A percentile compares a stretch with the other conserved stretches of the same genome.
These are phyloP conservation scores for Sarocladiaceae sp. DNA, from an alignment of 2,329 filamentous ascomycete species.

Conservation along the genomic window DNA sequence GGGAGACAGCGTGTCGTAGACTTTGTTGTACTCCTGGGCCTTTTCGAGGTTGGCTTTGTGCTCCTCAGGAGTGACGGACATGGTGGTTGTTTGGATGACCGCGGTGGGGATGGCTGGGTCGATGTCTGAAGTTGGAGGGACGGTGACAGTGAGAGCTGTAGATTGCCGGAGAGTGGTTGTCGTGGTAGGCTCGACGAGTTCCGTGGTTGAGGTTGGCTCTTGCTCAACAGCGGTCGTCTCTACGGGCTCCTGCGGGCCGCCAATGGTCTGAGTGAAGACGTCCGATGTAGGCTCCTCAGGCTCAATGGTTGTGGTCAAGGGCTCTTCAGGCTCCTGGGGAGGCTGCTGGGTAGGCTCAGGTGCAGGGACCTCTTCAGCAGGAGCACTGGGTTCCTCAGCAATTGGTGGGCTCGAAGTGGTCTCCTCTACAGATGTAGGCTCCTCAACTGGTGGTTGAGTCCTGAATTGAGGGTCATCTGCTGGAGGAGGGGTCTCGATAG, in stretches of 20 bases:
- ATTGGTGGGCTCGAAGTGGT: background rate
- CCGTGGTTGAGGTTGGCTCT: background rate
- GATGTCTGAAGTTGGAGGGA: conserved; percentile 18
- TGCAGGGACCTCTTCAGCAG: background rate
- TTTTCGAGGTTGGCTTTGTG: conserved; percentile 41
- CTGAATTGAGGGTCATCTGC: background rate
- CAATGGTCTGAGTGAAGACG: conserved; percentile 7
- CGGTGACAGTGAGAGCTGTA: conserved; percentile 10
- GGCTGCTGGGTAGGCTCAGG: background rate
- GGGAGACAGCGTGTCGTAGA: conserved; percentile 40
- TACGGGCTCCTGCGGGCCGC: background rate
- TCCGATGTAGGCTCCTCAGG: background rate
- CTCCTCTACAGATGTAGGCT: background rate
- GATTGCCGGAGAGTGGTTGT: conserved; percentile 13
- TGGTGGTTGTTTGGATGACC: conserved; percentile 30
- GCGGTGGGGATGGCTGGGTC: conserved; percentile 38
- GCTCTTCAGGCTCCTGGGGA: background rate
- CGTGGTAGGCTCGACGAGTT: conserved; percentile 2
- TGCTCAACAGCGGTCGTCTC: background rate
- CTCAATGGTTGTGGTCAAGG: background rate
- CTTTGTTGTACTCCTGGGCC: conserved; percentile 41
- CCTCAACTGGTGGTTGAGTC: background rate
- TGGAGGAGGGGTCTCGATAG: background rate
- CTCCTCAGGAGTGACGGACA: conserved; percentile 34
- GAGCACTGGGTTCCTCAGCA: background rate